phyloP scores from a whole-genome alignment of 2,329 filamentous ascomycete species.

The Orbilia brochopaga region DNA sequence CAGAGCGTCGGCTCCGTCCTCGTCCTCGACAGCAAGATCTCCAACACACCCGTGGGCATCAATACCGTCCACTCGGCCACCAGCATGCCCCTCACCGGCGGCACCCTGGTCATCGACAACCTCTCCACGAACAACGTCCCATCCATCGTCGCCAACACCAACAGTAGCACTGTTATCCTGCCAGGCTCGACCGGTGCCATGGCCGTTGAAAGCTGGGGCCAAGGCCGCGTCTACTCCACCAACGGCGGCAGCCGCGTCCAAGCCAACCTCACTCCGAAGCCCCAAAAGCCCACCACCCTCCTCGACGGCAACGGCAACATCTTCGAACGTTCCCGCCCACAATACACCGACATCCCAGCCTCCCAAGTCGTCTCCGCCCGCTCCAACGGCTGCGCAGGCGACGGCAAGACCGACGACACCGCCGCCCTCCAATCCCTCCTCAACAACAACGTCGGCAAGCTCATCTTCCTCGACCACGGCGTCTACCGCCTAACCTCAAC shows the following conservation, averaged over 20 bases:
- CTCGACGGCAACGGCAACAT: slow-evolving; percentile 70
- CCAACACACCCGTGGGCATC: slow-evolving; percentile 76
- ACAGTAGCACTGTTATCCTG: slow-evolving; percentile 65
- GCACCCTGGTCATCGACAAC: slow-evolving; percentile 70
- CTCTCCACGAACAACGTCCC: slow-evolving; percentile 67
- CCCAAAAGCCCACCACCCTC: slow-evolving; percentile 70
- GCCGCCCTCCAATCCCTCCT: slow-evolving; percentile 75
- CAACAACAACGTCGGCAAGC: slow-evolving; percentile 66
- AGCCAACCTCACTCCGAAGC: slow-evolving; percentile 63
- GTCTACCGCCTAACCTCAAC: slow-evolving; percentile 74
- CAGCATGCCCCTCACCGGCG: slow-evolving; percentile 64
- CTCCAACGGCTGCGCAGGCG: slow-evolving; percentile 80
- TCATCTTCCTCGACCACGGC: slow-evolving; percentile 78
- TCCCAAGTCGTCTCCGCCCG: slow-evolving; percentile 82
- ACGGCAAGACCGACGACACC: slow-evolving; percentile 87
- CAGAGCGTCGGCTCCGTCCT: slow-evolving; percentile 87
- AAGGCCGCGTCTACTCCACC: slow-evolving; percentile 67
- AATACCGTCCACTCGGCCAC: slow-evolving; percentile 80
- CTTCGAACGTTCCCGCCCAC: slow-evolving; percentile 84
- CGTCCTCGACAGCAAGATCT: slow-evolving; percentile 79
- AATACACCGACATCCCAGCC: slow-evolving; percentile 74
- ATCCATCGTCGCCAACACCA: slow-evolving; percentile 85
- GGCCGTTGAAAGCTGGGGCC: slow-evolving; percentile 45
- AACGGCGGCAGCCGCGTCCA: slow-evolving; percentile 66
- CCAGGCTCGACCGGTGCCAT: slow-evolving; percentile 35